Conservation (phyloP, 495 filamentous ascomycete genomes). For the Xylaria acuta region DNA sequence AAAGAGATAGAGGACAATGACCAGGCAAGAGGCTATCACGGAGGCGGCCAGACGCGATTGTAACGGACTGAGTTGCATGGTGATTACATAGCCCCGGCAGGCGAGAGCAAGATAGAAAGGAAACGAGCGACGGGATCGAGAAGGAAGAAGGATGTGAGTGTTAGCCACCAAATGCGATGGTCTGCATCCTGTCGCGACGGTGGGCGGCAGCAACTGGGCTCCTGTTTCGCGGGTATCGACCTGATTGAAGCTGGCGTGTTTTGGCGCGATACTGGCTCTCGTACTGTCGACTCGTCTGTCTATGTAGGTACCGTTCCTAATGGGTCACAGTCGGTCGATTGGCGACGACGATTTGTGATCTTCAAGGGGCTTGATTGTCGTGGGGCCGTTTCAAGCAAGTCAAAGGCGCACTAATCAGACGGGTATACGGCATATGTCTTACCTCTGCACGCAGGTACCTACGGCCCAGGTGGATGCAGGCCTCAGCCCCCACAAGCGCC, state of each 20-base stretch:
- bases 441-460: conserved; percentile 12
- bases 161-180: conserved; percentile 14
- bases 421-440: background rate
- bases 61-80: conserved; percentile 69
- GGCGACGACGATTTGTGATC: conserved; percentile 10
- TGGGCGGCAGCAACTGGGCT: background rate
- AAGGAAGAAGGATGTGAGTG: conserved; percentile 17
- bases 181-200: conserved; percentile 27
- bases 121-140: conserved; percentile 8
- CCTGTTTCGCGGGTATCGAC: conserved; percentile 6
- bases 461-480: background rate
- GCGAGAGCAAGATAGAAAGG: conserved; percentile 16
- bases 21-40: conserved; percentile 59
- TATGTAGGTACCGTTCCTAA: background rate
- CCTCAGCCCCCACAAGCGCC: background rate
- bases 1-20: conserved; percentile 62
- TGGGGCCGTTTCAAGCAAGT: conserved; percentile 18
- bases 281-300: background rate
- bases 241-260: background rate
- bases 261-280: background rate
- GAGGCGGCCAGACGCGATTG: conserved; percentile 75
- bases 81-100: conserved; percentile 46
- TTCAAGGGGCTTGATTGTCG: conserved; percentile 20
- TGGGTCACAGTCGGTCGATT: background rate
- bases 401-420: background rate